These are phyloP conservation scores for Prosopis cineraria DNA, from an alignment of 306 rosid genomes.

Conservation along the genomic window DNA sequence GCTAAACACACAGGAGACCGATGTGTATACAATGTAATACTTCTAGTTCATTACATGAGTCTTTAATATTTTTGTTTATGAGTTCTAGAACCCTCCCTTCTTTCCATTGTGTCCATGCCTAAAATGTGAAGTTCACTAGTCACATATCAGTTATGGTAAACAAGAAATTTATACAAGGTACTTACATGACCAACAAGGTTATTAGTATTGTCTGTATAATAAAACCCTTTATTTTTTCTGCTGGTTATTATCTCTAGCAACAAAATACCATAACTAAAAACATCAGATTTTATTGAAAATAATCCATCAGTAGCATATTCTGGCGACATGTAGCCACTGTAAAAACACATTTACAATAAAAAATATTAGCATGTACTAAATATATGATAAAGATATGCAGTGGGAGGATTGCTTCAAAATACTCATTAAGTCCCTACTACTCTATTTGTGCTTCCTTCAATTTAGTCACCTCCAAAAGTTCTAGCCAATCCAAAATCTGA, in stretches of 20 bases:
- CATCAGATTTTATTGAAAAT: constrained; percentile 51
- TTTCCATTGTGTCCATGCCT: constrained; percentile 62
- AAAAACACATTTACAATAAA: neutral
- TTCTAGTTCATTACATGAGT: constrained; percentile 30
- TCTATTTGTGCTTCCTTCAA: constrained; percentile 59
- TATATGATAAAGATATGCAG: neutral
- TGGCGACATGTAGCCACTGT: constrained; percentile 64
- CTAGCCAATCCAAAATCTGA: constrained; percentile 69
- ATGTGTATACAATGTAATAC: constrained; percentile 53
- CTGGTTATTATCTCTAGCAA: constrained; percentile 54
- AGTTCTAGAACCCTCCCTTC: constrained; percentile 40
- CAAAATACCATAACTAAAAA: constrained; percentile 48
- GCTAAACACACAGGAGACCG: constrained; percentile 59
- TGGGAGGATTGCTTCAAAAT: neutral
- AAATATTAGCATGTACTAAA: neutral
- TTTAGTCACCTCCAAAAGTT: constrained; percentile 52
- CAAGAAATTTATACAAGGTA: neutral
- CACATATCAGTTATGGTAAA: neutral
- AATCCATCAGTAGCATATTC: constrained; percentile 54
- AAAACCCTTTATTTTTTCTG: constrained; percentile 49
- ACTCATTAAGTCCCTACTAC: constrained; percentile 65
- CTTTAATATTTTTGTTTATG: constrained; percentile 37
- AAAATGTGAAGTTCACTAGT: neutral
- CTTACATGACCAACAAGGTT: constrained; percentile 66
- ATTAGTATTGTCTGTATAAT: constrained; percentile 34